Base-by-base conservation (phyloP, 2,329 filamentous ascomycete species). In the Fusarium bactridioides region DNA sequence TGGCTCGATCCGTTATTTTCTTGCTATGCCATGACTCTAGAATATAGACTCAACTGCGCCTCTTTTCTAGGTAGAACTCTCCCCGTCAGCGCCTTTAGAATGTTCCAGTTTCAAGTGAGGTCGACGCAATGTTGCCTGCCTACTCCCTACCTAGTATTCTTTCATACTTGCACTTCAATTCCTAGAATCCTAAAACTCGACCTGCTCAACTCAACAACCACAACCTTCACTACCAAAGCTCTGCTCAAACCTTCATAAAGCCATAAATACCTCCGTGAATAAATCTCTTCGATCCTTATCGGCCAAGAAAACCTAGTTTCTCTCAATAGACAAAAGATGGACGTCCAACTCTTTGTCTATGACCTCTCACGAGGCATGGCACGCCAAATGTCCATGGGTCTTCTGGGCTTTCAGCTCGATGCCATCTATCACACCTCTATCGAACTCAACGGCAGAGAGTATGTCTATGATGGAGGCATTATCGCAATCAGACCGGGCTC, bases 351-450 rank as follows among this genome's bases (percentile, higher is more conserved):
- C 33, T 91, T 94, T 64, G 87, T 94, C 41, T 95, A 95, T 78
- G 93, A 95, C 82, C 86, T 95, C 53, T 95, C 93, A 3, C 82
- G 81, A n/a, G 88, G 88, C 25, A 75, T 90, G 45, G 88, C 88
- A 19, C 84, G 85, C 15, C 84, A 89, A 73, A 83, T 90, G 83
- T 89, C 87, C 23, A 80, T 83, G 83, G 81, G 84, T 68, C 73
- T 86, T 61, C 80, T 91, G 15, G 83, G 87, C 21, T 87, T 89
- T 73, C 84, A 88, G 58, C 93, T 98, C 55, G 95, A 98, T 81
- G 96, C 96, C 60, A 90, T 99, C 59, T 98, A 98, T 76, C 96
- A 99, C 81, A 98, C 96, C 0, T 94, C 95, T 0, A 91, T 99
- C 60, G 92, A 97, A 45, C 86, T 98, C 43, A 89, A 91, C 58